Evolutionary conservation across 2,329 filamentous ascomycete species (phyloP).

Genomic region (Epichloe aotearoae): DNA sequence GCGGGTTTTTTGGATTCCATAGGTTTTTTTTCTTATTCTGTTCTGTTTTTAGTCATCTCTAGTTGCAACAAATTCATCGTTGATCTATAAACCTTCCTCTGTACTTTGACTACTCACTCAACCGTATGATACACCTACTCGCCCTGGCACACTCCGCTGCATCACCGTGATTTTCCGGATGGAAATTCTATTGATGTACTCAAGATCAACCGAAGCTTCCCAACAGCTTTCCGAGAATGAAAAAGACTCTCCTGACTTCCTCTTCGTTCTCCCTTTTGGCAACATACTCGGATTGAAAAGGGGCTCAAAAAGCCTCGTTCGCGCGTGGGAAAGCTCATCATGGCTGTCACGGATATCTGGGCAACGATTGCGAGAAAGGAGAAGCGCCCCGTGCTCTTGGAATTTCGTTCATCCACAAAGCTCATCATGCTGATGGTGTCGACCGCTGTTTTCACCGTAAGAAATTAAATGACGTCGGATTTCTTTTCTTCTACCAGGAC

Average conservation of each 20-base stretch:
- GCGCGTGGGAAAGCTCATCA: constrained; percentile 2
- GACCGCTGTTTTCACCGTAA: constrained; percentile 23
- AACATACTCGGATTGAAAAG: not conserved
- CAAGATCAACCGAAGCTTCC: not conserved
- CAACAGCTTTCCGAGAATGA: not conserved
- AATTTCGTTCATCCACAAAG: constrained; percentile 18
- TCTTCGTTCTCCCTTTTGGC: not conserved
- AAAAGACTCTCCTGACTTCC: not conserved
- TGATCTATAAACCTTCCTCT: not conserved
- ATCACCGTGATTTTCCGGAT: not conserved
- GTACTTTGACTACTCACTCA: no score
- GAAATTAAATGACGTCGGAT: not conserved
- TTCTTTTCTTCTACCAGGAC: not conserved
- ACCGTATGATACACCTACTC: not conserved
- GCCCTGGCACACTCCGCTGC: not conserved
- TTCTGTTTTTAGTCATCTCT: not conserved
- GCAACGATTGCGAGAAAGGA: constrained; percentile 3
- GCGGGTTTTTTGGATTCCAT: not conserved
- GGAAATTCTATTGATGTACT: not conserved
- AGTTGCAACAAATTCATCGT: not conserved
- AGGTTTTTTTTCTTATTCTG: no score
- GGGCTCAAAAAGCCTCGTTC: constrained; percentile 3
- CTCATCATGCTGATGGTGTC: constrained; percentile 20
- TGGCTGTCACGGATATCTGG: constrained; percentile 9
- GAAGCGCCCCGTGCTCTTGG: constrained; percentile 16